Evolutionary conservation across 2,329 filamentous ascomycete species (phyloP).

Genomic region (Colletotrichum siamense): DNA sequence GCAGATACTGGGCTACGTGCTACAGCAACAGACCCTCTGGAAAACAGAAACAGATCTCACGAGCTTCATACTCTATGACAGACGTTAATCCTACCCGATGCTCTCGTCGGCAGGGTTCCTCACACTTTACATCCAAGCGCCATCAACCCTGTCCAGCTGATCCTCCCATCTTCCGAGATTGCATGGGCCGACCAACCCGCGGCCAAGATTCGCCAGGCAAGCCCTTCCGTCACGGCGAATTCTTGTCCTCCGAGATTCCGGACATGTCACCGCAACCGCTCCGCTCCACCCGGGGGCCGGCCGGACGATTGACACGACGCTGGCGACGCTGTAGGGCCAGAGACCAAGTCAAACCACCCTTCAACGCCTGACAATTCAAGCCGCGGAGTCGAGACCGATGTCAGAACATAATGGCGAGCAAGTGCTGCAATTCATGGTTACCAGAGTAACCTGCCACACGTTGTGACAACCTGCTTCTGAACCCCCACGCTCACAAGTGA

Average conservation of each 20-base stretch:
- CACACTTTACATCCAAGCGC: neutral
- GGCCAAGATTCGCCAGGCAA: neutral
- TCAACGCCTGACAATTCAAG: neutral
- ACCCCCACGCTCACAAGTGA: neutral
- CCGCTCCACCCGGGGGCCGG: neutral
- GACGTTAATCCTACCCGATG: fast-evolving
- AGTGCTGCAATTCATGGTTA: neutral
- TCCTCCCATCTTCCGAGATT: neutral
- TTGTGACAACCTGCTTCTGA: neutral
- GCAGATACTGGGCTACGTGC: neutral
- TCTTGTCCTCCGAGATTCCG: neutral
- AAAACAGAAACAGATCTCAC: neutral
- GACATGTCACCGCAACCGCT: neutral
- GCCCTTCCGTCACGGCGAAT: neutral
- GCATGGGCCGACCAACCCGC: neutral
- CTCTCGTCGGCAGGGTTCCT: neutral
- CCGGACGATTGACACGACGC: too few relatives aligned
- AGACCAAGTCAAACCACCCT: neutral
- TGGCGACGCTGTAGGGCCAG: neutral
- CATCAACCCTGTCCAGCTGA: conserved; percentile 5
- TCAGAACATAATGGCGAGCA: neutral
- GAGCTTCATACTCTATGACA: neutral
- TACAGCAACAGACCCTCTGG: neutral
- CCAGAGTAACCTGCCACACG: neutral
- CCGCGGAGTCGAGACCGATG: neutral